Percentiles rank a stretch among this genome's conserved stretches.
These are phyloP conservation scores for Salix exigua DNA, from an alignment of 345 rosid species.

Conservation along the genomic window DNA sequence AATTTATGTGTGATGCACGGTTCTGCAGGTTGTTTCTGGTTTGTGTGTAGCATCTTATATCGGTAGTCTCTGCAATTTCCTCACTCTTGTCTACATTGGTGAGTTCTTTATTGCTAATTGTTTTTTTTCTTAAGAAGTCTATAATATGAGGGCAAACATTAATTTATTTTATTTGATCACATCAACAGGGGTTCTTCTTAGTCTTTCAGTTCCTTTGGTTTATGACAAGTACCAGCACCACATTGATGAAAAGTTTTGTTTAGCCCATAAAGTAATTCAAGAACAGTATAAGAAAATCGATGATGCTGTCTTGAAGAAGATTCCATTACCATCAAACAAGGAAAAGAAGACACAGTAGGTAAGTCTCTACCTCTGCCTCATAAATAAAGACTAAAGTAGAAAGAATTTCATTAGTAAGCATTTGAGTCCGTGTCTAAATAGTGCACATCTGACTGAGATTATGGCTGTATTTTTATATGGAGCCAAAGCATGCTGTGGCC, in stretches of 20 bases:
- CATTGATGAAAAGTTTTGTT: conserved; percentile 58
- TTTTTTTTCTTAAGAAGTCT: background rate
- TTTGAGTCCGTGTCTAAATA: background rate
- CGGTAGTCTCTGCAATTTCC: conserved; percentile 68
- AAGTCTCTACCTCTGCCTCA: conserved; percentile 12
- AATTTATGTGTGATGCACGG: background rate
- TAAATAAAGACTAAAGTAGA: background rate
- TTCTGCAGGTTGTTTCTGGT: conserved; percentile 50
- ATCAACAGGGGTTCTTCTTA: conserved; percentile 61
- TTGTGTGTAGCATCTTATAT: conserved; percentile 59
- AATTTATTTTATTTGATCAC: background rate
- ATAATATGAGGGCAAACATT: background rate
- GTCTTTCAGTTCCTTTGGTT: conserved; percentile 61
- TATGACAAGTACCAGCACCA: conserved; percentile 70
- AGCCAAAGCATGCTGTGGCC: background rate
- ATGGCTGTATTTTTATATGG: background rate
- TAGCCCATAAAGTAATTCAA: conserved; percentile 40
- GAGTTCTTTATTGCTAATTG: conserved; percentile 20
- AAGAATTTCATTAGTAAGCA: background rate
- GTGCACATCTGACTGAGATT: background rate
- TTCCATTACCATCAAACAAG: conserved; percentile 47
- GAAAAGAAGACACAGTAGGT: conserved; percentile 73
- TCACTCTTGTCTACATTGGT: conserved; percentile 80
- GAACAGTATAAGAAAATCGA: conserved; percentile 57
- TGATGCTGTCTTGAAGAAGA: conserved; percentile 39